Evolutionary conservation across 108 stramenopile species (phyloP), one percentile per base, ranked within the genome.

Genomic region (Chaetoceros tenuissimus): DNA sequence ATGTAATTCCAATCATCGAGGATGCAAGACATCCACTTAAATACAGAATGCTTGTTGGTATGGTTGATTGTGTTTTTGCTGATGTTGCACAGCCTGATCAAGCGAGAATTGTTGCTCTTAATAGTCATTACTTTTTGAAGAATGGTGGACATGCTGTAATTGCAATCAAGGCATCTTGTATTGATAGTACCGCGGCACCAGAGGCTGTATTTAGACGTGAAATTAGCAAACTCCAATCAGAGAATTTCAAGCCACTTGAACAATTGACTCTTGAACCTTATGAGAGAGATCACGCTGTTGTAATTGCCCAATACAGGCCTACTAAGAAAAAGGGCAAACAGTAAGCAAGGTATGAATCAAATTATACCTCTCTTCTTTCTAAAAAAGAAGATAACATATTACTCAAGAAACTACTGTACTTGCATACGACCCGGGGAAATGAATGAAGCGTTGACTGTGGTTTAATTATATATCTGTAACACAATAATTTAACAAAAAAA

Each of bases 71-170:
- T 55, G 88, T 99, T 51, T 99, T 99, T 79, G 99, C 99, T 19
- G 99, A 99, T 75, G 94, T 99, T 40, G 99, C 99, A 1, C 99
- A 99, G 71, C 97, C 99, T 13, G 99, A 99, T 74, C 97, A 98
- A 74, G 97, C 97, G 7, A 96, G 99, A 63, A 99, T 99, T 63
- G 99, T 99, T 47, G 97, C 95, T 18, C 72, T 98, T 58, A 99
- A 99, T 72, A 80, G 96, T n/a, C 96, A 97, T 65, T 90, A 98
- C 81, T 99, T 98, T 81, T 79, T 99, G 50, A 96, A 96, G 84
- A 96, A 90, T 68, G 97, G 97, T 43, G 99, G 99, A 34, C 96
- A 98, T 78, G 89, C 95, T 43, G 95, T 99, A 18, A 95, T 99
- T 69, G 94, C 97, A n/a, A 89, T 99, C 81, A 99, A 99, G 83